Evolutionary conservation across 441 rosid genomes (phyloP).

Genomic region (Croton setiger): DNA sequence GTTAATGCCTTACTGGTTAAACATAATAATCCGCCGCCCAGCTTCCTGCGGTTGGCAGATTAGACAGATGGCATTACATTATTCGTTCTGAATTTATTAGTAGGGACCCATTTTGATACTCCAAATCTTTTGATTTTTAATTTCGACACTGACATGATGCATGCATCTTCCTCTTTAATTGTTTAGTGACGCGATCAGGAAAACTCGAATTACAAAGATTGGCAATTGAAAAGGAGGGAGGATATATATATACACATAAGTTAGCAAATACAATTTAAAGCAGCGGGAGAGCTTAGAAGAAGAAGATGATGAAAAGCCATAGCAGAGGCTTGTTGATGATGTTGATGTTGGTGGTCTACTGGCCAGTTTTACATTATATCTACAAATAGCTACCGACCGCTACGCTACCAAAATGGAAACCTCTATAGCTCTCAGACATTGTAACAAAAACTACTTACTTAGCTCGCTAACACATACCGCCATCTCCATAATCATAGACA

Average conservation of each 20-base stretch:
- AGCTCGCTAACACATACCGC: constrained; percentile 5
- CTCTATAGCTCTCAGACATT: constrained; percentile 38
- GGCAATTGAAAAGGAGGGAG: too few relatives aligned
- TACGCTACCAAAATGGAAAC: constrained; percentile 29
- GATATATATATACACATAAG: constrained; percentile 39
- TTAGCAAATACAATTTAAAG: constrained; percentile 37
- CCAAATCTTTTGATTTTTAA: constrained; percentile 18
- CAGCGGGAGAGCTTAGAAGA: constrained; percentile 13
- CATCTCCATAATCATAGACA: constrained; percentile 22
- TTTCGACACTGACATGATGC: background rate
- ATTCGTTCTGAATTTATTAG: background rate
- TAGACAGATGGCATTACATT: too few relatives aligned
- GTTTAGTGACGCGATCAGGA: too few relatives aligned
- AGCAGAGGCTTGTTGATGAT: background rate
- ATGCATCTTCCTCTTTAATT: background rate
- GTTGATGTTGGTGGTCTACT: constrained; percentile 18
- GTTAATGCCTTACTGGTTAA: too few relatives aligned
- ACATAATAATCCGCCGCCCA: too few relatives aligned
- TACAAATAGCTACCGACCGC: constrained; percentile 22
- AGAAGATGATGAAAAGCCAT: constrained; percentile 8
- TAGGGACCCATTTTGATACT: constrained; percentile 23
- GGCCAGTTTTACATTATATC: constrained; percentile 32
- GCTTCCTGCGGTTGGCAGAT: too few relatives aligned
- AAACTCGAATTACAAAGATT: too few relatives aligned
- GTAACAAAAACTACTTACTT: constrained; percentile 12